A percentile compares a stretch with the other conserved stretches of the same genome.
These are phyloP conservation scores for Sarcodon aspratus DNA, from an alignment of 768 basidiomycete genomes.

Conservation along the genomic window DNA sequence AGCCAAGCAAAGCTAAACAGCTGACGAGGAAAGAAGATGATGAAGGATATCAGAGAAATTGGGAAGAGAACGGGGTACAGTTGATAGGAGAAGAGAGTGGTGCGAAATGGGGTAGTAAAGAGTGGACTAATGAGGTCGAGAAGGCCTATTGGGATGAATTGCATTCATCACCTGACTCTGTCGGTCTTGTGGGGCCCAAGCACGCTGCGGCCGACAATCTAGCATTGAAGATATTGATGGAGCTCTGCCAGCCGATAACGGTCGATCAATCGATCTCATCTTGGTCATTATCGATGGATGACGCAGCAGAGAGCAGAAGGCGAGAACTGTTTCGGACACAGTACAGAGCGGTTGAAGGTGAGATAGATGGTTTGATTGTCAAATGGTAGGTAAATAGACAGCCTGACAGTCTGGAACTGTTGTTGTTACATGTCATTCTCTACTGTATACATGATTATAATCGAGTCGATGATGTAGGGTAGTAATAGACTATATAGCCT, in stretches of 20 bases:
- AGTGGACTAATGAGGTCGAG: slow-evolving; percentile 77
- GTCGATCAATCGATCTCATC: not conserved
- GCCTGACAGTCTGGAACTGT: too few relatives aligned
- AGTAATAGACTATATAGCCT: too few relatives aligned
- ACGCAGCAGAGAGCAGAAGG: slow-evolving; percentile 29
- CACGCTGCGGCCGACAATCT: slow-evolving; percentile 21
- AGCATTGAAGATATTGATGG: slow-evolving; percentile 26
- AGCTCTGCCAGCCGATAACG: slow-evolving; percentile 21
- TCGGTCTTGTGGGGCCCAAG: not conserved
- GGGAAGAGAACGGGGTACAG: slow-evolving; percentile 43
- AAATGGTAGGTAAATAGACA: too few relatives aligned
- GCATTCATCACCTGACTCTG: slow-evolving; percentile 28
- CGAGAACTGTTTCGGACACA: slow-evolving; percentile 56
- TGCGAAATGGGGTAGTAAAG: slow-evolving; percentile 72
- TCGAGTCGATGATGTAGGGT: too few relatives aligned
- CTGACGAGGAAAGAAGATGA: slow-evolving; percentile 27
- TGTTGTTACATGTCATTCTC: too few relatives aligned
- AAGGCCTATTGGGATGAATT: slow-evolving; percentile 63
- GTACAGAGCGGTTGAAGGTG: slow-evolving; percentile 80
- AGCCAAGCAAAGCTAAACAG: slow-evolving; percentile 8
- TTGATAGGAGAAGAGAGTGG: slow-evolving; percentile 23
- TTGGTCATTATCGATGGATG: slow-evolving; percentile 31
- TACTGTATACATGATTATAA: too few relatives aligned
- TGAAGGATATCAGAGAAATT: slow-evolving; percentile 58
- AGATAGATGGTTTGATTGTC: slow-evolving; percentile 43